Base-by-base conservation (phyloP, 2,329 filamentous ascomycete species). In the Clarireedia hainanense region DNA sequence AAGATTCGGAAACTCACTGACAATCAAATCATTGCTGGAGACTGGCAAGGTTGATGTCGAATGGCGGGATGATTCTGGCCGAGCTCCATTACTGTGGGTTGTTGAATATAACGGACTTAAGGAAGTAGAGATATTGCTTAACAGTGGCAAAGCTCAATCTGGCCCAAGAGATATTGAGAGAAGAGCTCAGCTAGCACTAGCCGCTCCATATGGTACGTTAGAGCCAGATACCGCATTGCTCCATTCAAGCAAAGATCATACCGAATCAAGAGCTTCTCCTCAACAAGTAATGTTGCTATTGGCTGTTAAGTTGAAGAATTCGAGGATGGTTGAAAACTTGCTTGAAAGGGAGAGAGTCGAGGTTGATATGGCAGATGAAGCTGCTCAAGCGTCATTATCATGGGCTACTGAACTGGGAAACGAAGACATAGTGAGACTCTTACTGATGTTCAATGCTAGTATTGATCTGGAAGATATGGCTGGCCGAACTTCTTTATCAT, bases 301-400 rank as follows among this genome's bases (percentile, higher is more conserved):
- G 27, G 27, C 27, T 30, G 27, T 30, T 30, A 30, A 9, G 27
- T 9, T 30, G 1, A 9, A 9, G 7, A 30, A 30, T 30, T 9
- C 6, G 27, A 7, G 5, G 10, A 7, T 14, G 6, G 34, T 40
- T 39, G 12, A 15, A 26, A 5, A 17, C 6, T 7, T 50, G 0
- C 14, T 50, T 30, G 7, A 30, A 5, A 9, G 17, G 5, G 5
- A 12, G 6, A 9, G 46, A 7, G 47, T 55, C 24, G 47, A 61
- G 4, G 37, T 62, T 12, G 53, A 64, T 24, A 52, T 52, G 5
- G 56, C 58, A 42, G 58, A 63, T 42, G 43, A 34, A 34, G 10
- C 20, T 9, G 39, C 9, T 5, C 15, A 7, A 9, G 23, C 24
- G 10, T 3, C 39, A 17, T 42, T 58, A 27, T 42, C 6, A 6